Evolutionary conservation across 805 yeast genomes (phyloP).

Genomic region (Teunomyces atbi): DNA sequence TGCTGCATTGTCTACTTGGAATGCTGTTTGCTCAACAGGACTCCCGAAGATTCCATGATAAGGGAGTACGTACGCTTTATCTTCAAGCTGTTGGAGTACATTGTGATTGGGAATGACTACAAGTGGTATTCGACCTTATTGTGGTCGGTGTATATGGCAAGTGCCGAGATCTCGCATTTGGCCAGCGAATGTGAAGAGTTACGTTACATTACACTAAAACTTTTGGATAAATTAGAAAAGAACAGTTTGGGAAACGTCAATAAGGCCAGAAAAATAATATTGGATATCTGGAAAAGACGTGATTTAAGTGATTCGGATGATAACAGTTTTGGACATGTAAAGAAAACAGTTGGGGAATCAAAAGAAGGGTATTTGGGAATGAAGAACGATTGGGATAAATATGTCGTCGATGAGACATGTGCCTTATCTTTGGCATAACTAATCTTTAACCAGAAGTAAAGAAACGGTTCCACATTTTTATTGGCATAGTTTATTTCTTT

Average conservation of each 20-base stretch:
- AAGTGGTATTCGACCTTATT: constrained; percentile 30
- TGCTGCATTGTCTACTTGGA: constrained; percentile 24
- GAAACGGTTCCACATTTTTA: not conserved
- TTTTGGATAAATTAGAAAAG: constrained; percentile 23
- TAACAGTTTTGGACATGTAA: constrained; percentile 15
- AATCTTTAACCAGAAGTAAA: no score
- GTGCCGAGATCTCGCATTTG: constrained; percentile 23
- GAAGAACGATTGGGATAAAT: constrained; percentile 32
- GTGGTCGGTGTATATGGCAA: constrained; percentile 28
- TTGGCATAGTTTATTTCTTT: no score
- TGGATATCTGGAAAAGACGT: constrained; percentile 28
- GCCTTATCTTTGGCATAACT: constrained; percentile 17
- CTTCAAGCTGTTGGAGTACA: constrained; percentile 20
- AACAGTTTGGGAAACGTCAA: constrained; percentile 28
- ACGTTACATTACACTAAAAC: constrained; percentile 22
- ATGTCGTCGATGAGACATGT: constrained; percentile 25
- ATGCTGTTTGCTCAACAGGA: constrained; percentile 23
- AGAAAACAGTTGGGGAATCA: constrained; percentile 1
- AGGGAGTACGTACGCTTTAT: constrained; percentile 14
- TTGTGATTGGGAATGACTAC: constrained; percentile 24
- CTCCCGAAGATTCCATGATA: constrained; percentile 21
- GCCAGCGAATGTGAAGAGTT: constrained; percentile 25
- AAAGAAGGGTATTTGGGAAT: constrained; percentile 13
- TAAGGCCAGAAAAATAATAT: constrained; percentile 20
- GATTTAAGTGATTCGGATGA: constrained; percentile 22